These are phyloP conservation scores for Bipolaris oryzae DNA, from an alignment of 2,329 filamentous ascomycete species.

Conservation along the genomic window DNA sequence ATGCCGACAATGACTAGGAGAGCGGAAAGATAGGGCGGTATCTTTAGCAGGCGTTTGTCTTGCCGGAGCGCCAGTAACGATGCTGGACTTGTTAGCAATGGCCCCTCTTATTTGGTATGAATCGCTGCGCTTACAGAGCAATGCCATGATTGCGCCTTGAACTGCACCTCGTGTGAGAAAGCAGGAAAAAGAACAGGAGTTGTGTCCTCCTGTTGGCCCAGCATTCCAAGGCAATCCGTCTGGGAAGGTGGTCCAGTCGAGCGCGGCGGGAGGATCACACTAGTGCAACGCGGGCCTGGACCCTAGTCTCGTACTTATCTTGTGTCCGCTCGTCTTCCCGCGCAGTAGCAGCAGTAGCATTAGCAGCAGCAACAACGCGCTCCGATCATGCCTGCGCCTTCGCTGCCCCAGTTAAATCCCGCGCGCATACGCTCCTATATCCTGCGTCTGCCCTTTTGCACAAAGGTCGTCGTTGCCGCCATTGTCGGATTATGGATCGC, in stretches of 20 bases:
- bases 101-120: neutral
- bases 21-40: constrained; percentile 86
- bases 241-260: constrained; percentile 17
- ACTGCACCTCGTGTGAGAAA: constrained; percentile 5
- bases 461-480: constrained; percentile 69
- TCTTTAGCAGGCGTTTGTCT: constrained; percentile 79
- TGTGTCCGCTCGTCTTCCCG: constrained; percentile 11
- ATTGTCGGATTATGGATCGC: constrained; percentile 74
- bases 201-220: constrained; percentile 21
- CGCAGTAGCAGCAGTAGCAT: constrained; percentile 4
- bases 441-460: constrained; percentile 85
- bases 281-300: constrained; percentile 21
- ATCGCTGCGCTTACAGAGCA: constrained; percentile 38
- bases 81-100: constrained; percentile 44
- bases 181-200: constrained; percentile 10
- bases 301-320: constrained; percentile 19
- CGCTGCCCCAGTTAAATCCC: constrained; percentile 69
- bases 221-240: constrained; percentile 19
- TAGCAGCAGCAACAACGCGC: constrained; percentile 13
- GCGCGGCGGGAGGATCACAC: constrained; percentile 21
- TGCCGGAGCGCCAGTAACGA: constrained; percentile 73
- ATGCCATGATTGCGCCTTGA: constrained; percentile 38
- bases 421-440: constrained; percentile 79
- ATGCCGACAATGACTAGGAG: constrained; percentile 85
- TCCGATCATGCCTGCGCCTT: constrained; percentile 44